Evolutionary conservation across 2,329 filamentous ascomycete genomes (phyloP), one percentile per base, ranked within the genome.

Genomic region (Ambrosiella cleistominuta): DNA sequence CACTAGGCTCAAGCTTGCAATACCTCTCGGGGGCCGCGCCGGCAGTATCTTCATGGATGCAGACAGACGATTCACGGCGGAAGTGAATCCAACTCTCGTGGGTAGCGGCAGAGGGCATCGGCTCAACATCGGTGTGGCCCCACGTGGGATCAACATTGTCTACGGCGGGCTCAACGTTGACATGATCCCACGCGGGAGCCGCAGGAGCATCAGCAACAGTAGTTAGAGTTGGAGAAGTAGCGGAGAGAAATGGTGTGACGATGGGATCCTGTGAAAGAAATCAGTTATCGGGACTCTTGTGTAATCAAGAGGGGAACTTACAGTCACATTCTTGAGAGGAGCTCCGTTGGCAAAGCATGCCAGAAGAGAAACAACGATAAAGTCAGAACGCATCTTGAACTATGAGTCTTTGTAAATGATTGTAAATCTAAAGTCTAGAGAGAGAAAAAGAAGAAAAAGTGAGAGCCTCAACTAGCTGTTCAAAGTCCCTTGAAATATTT

Each of bases 41-140:
- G 9, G 52, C 37, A 8, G 44, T 17, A 53, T 59, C 15, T 15
- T 59, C 47, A n/a, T 57, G 59, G 13, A 57, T 57, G 9, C 59
- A 57, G 17, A 50, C 55, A 11, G 37, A 13, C 3, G 38, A 40
- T 7, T 13, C 11, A 11, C 52, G 52, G 54, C 27, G 52, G 19
- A 19, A 54, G 52, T 54, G 52, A n/a, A 54, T 54, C 52, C 52
- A 54, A 4, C 42, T 38, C 13, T 40, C n/a, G 37, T 42, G 38
- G 15, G 42, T 9, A 11, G 37, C 9, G 7, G 52, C 15, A 36
- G 19, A 51, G 27, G 47, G 6, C 8, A 7, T 15, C 17, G 17
- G 47, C 7, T 15, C 11, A 36, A 36, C n/a, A 51, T 11, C 4
- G 17, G n/a, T 15, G 19, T 51, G 19, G 19, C 6, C 44, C 11